Conservation (phyloP, 1,139 yeast species). For the Yamadazyma sp. region DNA sequence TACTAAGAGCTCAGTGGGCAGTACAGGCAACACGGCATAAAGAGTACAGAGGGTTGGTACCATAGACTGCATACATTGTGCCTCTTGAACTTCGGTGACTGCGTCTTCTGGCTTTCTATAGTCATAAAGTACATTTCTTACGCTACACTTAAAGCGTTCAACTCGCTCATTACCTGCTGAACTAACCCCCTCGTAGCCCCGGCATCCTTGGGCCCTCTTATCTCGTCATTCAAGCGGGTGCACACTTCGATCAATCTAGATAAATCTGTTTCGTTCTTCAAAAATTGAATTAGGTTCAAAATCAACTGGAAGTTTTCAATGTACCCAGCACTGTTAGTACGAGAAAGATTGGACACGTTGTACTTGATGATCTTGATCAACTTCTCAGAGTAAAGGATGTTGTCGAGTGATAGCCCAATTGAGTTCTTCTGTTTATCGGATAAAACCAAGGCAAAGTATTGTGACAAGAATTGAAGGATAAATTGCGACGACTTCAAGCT, state of each 20-base stretch:
- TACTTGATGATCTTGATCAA: conserved; percentile 36
- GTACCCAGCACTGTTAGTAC: conserved; percentile 20
- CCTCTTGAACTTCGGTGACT: too few species aligned
- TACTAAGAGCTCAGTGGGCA: too few species aligned
- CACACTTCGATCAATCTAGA: conserved; percentile 7
- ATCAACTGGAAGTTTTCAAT: conserved; percentile 32
- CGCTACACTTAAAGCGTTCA: background rate
- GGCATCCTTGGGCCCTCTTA: background rate
- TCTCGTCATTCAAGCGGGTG: conserved; percentile 5
- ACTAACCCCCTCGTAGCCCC: background rate
- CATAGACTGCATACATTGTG: too few species aligned
- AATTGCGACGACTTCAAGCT: conserved; percentile 40
- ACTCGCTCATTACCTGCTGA: background rate
- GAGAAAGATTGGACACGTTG: conserved; percentile 23
- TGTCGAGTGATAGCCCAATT: conserved; percentile 16
- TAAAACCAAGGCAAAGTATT: conserved; percentile 37
- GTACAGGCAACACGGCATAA: too few species aligned
- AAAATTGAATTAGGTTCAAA: conserved; percentile 22
- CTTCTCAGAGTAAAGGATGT: conserved; percentile 35
- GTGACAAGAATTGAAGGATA: conserved; percentile 42
- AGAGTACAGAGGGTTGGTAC: too few species aligned
- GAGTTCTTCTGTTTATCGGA: conserved; percentile 17
- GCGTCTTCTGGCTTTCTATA: too few species aligned
- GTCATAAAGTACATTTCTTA: background rate
- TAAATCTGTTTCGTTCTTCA: conserved; percentile 8